These are phyloP conservation scores for Colletotrichum ledebouriae DNA, from an alignment of 2,329 filamentous ascomycete species.

Conservation along the genomic window DNA sequence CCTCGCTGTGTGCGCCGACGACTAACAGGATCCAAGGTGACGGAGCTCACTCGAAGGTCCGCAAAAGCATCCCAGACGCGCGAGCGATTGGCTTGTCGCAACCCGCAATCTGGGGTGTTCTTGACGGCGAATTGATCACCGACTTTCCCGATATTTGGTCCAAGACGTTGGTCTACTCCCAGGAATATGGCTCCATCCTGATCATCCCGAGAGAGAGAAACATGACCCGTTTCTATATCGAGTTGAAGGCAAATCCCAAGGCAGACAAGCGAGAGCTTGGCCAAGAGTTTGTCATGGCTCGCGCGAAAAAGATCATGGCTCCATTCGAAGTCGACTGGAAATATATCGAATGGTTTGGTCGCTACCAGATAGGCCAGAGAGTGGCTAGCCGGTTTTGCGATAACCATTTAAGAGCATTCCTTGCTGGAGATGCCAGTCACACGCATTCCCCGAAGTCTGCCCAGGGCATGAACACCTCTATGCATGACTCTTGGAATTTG, in stretches of 20 bases:
- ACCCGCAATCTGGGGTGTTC: constrained; percentile 74
- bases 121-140: constrained; percentile 78
- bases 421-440: constrained; percentile 79
- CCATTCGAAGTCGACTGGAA: constrained; percentile 71
- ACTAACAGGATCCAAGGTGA: constrained; percentile 61
- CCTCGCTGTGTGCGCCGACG: neutral
- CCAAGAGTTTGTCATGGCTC: constrained; percentile 78
- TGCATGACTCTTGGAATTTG: constrained; percentile 73
- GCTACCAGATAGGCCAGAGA: constrained; percentile 79
- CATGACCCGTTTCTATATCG: constrained; percentile 75
- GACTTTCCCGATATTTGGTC: constrained; percentile 83
- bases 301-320: constrained; percentile 71
- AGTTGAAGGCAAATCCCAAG: constrained; percentile 63
- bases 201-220: constrained; percentile 80
- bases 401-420: constrained; percentile 72
- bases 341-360: constrained; percentile 78
- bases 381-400: constrained; percentile 79
- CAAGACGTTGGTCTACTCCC: constrained; percentile 77
- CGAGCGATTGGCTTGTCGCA: constrained; percentile 69
- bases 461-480: constrained; percentile 75
- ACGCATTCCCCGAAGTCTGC: constrained; percentile 81
- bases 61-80: constrained; percentile 71
- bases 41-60: constrained; percentile 78
- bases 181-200: constrained; percentile 77
- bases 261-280: constrained; percentile 59